A percentile compares a stretch with the other conserved stretches of the same genome.
Conservation (phyloP, 768 basidiomycete species). For the Boletus reticuloceps region DNA sequence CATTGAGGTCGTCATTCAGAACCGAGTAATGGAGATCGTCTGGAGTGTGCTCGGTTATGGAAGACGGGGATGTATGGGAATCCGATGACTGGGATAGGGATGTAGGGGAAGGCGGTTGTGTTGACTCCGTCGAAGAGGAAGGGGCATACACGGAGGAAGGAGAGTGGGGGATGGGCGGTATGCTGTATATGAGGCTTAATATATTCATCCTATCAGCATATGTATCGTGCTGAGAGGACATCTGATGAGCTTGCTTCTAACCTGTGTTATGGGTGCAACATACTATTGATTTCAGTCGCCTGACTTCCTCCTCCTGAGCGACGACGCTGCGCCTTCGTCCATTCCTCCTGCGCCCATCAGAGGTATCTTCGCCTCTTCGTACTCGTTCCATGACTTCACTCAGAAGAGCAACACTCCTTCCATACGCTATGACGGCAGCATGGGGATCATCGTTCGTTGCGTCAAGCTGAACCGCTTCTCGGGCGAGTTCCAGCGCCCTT, state of each 20-base stretch:
- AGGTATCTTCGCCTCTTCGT: slow-evolving; percentile 77
- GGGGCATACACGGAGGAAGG: slow-evolving; percentile 49
- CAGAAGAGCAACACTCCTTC: slow-evolving; percentile 79
- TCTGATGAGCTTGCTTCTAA: slow-evolving; percentile 14
- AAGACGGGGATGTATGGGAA: slow-evolving; percentile 50
- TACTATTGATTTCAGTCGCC: slow-evolving; percentile 84
- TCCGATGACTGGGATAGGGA: slow-evolving; percentile 41
- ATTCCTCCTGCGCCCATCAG: slow-evolving; percentile 58
- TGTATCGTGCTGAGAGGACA: slow-evolving; percentile 73
- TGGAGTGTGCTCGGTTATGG: slow-evolving; percentile 37
- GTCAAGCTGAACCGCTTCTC: slow-evolving; percentile 87
- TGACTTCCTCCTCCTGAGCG: slow-evolving; percentile 90
- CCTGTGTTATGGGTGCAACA: slow-evolving; percentile 34
- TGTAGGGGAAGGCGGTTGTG: slow-evolving; percentile 36
- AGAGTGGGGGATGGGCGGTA: slow-evolving; percentile 71
- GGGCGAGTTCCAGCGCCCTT: slow-evolving; percentile 80
- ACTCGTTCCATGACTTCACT: slow-evolving; percentile 94
- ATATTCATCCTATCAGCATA: slow-evolving; percentile 95
- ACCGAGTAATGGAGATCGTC: slow-evolving; percentile 31
- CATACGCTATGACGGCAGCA: slow-evolving; percentile 87
- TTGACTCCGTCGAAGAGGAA: slow-evolving; percentile 38
- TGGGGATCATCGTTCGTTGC: slow-evolving; percentile 85
- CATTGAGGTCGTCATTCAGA: slow-evolving; percentile 22
- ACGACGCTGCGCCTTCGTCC: slow-evolving; percentile 74
- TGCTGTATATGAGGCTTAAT: slow-evolving; percentile 84